Evolutionary conservation across 352 stramenopile genomes (phyloP).

Genomic region (Bremia lactucae): DNA sequence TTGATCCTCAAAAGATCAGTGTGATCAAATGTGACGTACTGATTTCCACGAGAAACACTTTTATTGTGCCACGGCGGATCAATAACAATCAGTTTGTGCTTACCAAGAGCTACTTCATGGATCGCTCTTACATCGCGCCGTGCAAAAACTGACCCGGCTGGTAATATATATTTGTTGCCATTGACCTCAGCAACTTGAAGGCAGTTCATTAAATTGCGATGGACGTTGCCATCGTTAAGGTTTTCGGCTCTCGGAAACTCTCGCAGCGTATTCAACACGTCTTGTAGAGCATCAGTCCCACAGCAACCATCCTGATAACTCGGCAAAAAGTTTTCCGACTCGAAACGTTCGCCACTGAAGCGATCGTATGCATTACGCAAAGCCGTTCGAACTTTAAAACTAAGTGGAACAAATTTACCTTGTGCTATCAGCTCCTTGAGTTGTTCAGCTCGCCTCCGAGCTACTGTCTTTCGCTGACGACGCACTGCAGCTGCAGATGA

Average conservation of each 20-base stretch:
- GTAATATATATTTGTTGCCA: constrained; percentile 8
- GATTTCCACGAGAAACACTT: constrained; percentile 41
- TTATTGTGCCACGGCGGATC: constrained; percentile 77
- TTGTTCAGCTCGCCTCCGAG: constrained; percentile 15
- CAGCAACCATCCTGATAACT: constrained; percentile 1
- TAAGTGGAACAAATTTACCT: constrained; percentile 47
- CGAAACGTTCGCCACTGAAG: constrained; percentile 15
- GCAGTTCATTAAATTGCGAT: constrained; percentile 12
- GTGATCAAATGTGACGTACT: constrained; percentile 55
- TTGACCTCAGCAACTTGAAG: constrained; percentile 10
- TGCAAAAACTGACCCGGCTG: constrained; percentile 18
- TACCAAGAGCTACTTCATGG: constrained; percentile 8
- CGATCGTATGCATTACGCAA: constrained; percentile 15
- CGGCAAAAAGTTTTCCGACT: constrained; percentile 12
- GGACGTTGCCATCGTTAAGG: constrained; percentile 8
- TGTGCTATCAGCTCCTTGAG: constrained; percentile 26
- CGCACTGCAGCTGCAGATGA: constrained; percentile 6
- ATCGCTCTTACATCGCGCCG: constrained; percentile 19
- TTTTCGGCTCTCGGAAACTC: neutral
- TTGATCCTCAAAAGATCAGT: constrained; percentile 41
- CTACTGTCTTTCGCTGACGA: constrained; percentile 29
- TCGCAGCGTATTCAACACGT: constrained; percentile 4
- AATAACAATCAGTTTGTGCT: constrained; percentile 37
- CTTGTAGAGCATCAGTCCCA: neutral
- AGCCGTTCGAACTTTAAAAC: constrained; percentile 5